A percentile compares a stretch with the other conserved stretches of the same genome.
phyloP scores from a whole-genome alignment of 2,329 filamentous ascomycete species.

The Aspergillus sp. region DNA sequence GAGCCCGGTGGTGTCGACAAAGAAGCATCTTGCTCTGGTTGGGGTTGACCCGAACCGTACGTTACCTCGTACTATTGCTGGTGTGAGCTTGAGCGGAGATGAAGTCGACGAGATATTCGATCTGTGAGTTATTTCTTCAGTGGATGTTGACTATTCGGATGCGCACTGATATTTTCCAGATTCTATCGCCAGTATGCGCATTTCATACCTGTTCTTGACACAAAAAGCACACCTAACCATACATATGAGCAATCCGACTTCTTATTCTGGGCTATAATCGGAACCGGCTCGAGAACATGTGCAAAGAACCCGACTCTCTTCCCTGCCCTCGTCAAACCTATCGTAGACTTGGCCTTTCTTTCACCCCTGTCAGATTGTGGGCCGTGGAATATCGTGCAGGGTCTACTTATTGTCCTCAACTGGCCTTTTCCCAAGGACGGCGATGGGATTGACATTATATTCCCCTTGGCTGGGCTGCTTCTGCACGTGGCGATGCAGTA shows the following conservation, averaged over 20 bases:
- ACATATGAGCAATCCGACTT: conserved; percentile 77
- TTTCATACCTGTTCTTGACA: conserved; percentile 41
- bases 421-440: conserved; percentile 43
- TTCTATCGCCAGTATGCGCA: conserved; percentile 40
- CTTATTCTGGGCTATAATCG: conserved; percentile 73
- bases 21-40: conserved; percentile 12
- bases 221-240: conserved; percentile 63
- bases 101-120: conserved; percentile 42
- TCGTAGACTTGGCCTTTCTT: conserved; percentile 39
- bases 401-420: conserved; percentile 37
- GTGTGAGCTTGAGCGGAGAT: conserved; percentile 26
- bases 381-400: conserved; percentile 38
- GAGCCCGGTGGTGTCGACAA: conserved; percentile 10
- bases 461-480: conserved; percentile 37
- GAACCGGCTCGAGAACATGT: conserved; percentile 39
- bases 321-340: conserved; percentile 32
- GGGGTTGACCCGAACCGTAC: conserved; percentile 22
- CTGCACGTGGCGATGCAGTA: conserved; percentile 47
- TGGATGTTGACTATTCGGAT: too few species aligned
- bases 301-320: conserved; percentile 40
- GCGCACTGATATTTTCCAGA: conserved; percentile 17
- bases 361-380: conserved; percentile 30
- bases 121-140: conserved; percentile 23
- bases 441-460: conserved; percentile 34
- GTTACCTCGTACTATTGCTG: conserved; percentile 30